Conservation (phyloP, 78 protist species). For the Pelomyxa schiedti region DNA sequence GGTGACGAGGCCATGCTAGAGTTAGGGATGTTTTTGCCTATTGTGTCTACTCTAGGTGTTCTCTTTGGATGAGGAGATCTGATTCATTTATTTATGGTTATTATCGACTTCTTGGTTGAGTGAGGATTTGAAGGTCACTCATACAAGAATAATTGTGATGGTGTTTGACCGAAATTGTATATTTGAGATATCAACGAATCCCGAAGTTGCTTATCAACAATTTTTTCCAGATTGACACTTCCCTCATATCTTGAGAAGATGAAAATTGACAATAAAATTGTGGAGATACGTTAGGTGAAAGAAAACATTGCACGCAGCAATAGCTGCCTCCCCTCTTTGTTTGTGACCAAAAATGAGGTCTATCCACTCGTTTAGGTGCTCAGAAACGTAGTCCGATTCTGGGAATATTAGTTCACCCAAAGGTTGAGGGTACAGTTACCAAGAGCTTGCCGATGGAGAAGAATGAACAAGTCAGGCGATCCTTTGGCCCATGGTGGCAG, state of each 20-base stretch:
- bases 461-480: conserved; percentile 65
- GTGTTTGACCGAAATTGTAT: conserved; percentile 94
- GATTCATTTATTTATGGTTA: no score
- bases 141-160: conserved; percentile 79
- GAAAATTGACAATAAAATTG: no score
- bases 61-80: no score
- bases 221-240: conserved; percentile 31
- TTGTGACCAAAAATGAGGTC: conserved; percentile 89
- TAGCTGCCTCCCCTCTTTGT: conserved; percentile 81
- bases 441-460: conserved; percentile 68
- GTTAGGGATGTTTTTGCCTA: no score
- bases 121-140: no score
- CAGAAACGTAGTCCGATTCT: conserved; percentile 81
- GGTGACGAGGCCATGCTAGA: no score
- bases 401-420: no score
- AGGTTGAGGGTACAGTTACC: no score
- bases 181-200: conserved; percentile 59
- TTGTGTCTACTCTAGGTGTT: no score
- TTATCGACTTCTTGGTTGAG: no score
- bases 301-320: conserved; percentile 76
- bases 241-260: conserved; percentile 74
- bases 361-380: conserved; percentile 84
- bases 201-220: conserved; percentile 28
- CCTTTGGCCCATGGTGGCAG: conserved; percentile 90
- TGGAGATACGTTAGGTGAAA: no score